A percentile compares a stretch with the other conserved stretches of the same genome.
Evolutionary conservation across 2,329 filamentous ascomycete species (phyloP).

Genomic region (Zarea fungicola): DNA sequence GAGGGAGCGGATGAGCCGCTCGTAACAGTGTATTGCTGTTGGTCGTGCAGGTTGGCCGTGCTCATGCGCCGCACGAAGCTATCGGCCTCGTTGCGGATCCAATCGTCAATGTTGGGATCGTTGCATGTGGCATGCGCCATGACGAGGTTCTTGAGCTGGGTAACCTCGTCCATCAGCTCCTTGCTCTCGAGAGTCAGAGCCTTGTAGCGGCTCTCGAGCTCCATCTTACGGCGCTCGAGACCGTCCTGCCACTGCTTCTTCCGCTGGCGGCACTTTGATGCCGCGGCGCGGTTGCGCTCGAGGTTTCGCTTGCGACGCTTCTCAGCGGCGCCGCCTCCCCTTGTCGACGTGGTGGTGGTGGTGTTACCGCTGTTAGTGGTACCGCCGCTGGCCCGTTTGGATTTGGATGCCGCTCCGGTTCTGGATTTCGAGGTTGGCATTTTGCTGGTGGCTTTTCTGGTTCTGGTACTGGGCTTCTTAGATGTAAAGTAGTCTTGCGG

Average conservation of each 20-base stretch:
- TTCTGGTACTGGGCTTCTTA: neutral
- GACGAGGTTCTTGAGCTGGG: constrained; percentile 43
- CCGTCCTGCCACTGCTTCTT: constrained; percentile 50
- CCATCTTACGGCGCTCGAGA: constrained; percentile 41
- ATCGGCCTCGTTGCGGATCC: constrained; percentile 48
- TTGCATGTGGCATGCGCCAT: constrained; percentile 50
- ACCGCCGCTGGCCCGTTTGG: constrained; percentile 7
- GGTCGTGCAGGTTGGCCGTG: constrained; percentile 12
- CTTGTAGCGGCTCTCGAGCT: constrained; percentile 39
- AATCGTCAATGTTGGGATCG: constrained; percentile 47
- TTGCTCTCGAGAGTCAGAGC: constrained; percentile 40
- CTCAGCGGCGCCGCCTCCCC: constrained; percentile 21
- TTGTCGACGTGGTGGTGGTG: neutral
- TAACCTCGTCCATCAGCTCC: constrained; percentile 39
- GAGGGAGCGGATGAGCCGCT: no score
- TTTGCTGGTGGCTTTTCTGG: neutral
- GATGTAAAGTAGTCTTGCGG: neutral
- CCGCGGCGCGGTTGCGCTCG: constrained; percentile 66
- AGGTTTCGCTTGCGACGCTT: constrained; percentile 45
- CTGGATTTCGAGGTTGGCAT: constrained; percentile 20
- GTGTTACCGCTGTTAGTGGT: neutral
- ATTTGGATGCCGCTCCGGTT: constrained; percentile 19
- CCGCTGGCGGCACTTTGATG: constrained; percentile 69
- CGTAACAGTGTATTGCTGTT: no score
- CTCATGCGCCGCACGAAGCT: constrained; percentile 36